A percentile compares a stretch with the other conserved stretches of the same genome.
Evolutionary conservation across 1,139 yeast species (phyloP).

Genomic region (Suhomyces bokatorum): DNA sequence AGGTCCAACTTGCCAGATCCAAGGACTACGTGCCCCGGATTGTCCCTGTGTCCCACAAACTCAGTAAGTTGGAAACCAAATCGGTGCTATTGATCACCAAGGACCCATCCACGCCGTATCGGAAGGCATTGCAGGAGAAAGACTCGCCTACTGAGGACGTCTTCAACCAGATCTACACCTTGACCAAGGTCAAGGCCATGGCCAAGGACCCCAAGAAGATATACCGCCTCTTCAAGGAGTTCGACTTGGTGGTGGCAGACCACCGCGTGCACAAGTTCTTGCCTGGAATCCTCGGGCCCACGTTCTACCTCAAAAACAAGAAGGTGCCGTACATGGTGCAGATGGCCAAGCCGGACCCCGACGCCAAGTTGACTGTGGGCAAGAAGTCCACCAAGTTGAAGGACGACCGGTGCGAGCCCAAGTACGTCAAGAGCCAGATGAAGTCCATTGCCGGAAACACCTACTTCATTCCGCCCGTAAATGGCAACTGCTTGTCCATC

Average conservation of each 20-base stretch:
- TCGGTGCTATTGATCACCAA: slow-evolving; percentile 63
- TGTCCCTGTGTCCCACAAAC: slow-evolving; percentile 56
- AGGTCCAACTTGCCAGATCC: slow-evolving; percentile 44
- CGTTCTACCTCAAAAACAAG: slow-evolving; percentile 57
- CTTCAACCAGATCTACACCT: slow-evolving; percentile 57
- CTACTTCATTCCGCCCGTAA: slow-evolving; percentile 57
- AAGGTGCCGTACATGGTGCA: slow-evolving; percentile 67
- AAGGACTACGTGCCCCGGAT: slow-evolving; percentile 67
- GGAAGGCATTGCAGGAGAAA: slow-evolving; percentile 45
- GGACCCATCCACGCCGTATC: slow-evolving; percentile 62
- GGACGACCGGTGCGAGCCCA: slow-evolving; percentile 60
- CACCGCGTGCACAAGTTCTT: slow-evolving; percentile 60
- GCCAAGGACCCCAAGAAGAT: slow-evolving; percentile 46
- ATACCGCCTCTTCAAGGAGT: slow-evolving; percentile 53
- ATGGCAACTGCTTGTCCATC: slow-evolving; percentile 51
- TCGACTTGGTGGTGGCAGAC: slow-evolving; percentile 67
- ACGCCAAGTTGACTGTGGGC: slow-evolving; percentile 32
- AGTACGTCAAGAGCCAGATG: slow-evolving; percentile 60
- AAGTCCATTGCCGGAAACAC: slow-evolving; percentile 62
- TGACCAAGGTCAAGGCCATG: slow-evolving; percentile 54
- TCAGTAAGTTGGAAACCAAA: slow-evolving; percentile 47
- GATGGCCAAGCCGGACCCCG: slow-evolving; percentile 55
- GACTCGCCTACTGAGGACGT: slow-evolving; percentile 57
- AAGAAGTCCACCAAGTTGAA: slow-evolving; percentile 41
- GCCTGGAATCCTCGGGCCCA: slow-evolving; percentile 56